These are phyloP conservation scores for Chlamydomonas sp. DNA, from an alignment of 139 green algal genomes.

Conservation along the genomic window DNA sequence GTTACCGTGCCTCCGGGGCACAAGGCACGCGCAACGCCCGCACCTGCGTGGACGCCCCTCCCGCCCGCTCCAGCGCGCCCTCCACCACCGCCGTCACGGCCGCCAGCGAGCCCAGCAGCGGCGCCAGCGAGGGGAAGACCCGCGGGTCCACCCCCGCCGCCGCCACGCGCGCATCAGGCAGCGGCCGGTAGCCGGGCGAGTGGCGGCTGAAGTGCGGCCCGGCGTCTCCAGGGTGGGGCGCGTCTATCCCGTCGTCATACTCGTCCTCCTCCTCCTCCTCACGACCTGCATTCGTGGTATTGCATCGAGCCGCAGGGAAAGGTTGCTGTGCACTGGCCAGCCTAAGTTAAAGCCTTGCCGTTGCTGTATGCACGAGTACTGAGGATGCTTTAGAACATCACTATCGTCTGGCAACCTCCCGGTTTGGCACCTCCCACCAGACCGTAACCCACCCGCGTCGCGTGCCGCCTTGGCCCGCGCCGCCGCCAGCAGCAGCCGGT, in stretches of 20 bases:
- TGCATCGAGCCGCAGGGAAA: too few relatives aligned
- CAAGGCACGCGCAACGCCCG: not conserved
- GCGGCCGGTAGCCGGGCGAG: slow-evolving; percentile 39
- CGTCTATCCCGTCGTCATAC: not conserved
- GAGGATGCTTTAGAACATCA: not conserved
- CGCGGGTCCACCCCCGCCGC: slow-evolving; percentile 23
- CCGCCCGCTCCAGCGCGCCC: slow-evolving; percentile 35
- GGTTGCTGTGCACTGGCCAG: too few relatives aligned
- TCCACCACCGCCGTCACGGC: slow-evolving; percentile 17
- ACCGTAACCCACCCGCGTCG: not conserved
- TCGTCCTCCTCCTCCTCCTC: slow-evolving; percentile 5
- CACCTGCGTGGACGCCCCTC: slow-evolving; percentile 16
- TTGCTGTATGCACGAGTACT: too few relatives aligned
- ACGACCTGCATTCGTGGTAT: not conserved
- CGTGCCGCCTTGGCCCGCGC: slow-evolving; percentile 17
- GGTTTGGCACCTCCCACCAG: not conserved
- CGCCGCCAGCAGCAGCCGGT: slow-evolving; percentile 48
- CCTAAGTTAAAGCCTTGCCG: too few relatives aligned
- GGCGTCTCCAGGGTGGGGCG: not conserved
- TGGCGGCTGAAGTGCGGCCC: slow-evolving; percentile 35
- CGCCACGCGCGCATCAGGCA: slow-evolving; percentile 45
- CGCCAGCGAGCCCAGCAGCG: slow-evolving; percentile 6
- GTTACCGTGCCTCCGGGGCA: not conserved
- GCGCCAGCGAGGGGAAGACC: not conserved
- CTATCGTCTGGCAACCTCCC: not conserved